Percentiles rank a stretch among this genome's conserved stretches.
phyloP scores from a whole-genome alignment of 768 basidiomycete species.

The Mycena latifolia region DNA sequence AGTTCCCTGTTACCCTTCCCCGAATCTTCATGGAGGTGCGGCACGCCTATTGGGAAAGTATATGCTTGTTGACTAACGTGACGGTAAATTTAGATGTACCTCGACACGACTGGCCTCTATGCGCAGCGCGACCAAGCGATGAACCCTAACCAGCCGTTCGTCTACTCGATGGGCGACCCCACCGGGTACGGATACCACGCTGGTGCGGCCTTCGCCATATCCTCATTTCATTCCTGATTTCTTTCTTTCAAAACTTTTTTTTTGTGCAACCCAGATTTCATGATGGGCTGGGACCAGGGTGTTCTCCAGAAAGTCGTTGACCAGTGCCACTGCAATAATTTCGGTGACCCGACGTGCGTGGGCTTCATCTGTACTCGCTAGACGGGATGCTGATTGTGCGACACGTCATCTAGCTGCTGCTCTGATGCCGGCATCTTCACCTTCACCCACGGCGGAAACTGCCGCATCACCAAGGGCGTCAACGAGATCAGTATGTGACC shows the following conservation, averaged over 20 bases:
- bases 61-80: conserved; percentile 8
- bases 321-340: conserved; percentile 60
- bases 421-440: conserved; percentile 58
- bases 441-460: conserved; percentile 53
- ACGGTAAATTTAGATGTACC: conserved; percentile 54
- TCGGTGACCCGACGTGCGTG: conserved; percentile 47
- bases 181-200: conserved; percentile 74
- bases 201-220: conserved; percentile 46
- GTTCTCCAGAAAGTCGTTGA: conserved; percentile 69
- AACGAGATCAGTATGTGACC: conserved; percentile 59
- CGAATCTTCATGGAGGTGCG: conserved; percentile 66
- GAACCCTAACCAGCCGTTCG: conserved; percentile 64
- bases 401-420: conserved; percentile 52
- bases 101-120: conserved; percentile 53
- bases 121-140: conserved; percentile 53
- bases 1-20: conserved; percentile 58
- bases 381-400: no score
- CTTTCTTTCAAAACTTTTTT: no score
- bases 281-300: conserved; percentile 72
- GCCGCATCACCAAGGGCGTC: conserved; percentile 59
- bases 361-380: no score
- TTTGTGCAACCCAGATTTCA: conserved; percentile 55
- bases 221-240: neutral
- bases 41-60: neutral
- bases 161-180: conserved; percentile 67